A percentile compares a stretch with the other conserved stretches of the same genome.
phyloP scores from a whole-genome alignment of 257 asterid species.

The Prunella vulgaris region DNA sequence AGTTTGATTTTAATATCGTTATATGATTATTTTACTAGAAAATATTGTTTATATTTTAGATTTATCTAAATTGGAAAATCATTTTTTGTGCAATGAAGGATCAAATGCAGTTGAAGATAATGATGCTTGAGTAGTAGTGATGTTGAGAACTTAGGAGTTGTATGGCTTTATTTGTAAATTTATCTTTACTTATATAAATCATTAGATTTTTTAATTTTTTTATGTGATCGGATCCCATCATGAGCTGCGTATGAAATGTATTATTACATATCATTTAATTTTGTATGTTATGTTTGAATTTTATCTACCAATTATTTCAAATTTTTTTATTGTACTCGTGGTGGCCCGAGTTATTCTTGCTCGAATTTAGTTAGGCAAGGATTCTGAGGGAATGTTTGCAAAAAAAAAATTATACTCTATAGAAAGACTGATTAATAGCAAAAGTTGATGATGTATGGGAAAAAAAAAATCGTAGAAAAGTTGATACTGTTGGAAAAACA shows the following conservation, averaged over 20 bases:
- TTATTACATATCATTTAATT: background rate
- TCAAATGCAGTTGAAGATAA: background rate
- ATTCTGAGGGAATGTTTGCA: background rate
- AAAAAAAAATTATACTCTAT: too few relatives aligned
- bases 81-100: background rate
- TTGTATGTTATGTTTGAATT: background rate
- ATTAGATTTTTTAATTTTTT: background rate
- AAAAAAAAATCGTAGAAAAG: too few relatives aligned
- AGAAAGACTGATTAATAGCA: too few relatives aligned
- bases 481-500: too few relatives aligned
- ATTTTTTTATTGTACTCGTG: background rate
- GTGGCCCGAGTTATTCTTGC: too few relatives aligned
- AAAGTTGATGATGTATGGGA: too few relatives aligned
- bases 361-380: background rate
- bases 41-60: too few relatives aligned
- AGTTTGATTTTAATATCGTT: too few relatives aligned
- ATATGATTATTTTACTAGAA: too few relatives aligned
- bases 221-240: background rate
- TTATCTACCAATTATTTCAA: background rate
- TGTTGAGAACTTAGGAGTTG: background rate
- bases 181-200: background rate
- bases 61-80: too few relatives aligned
- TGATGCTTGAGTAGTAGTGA: background rate
- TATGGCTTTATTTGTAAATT: background rate
- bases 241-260: background rate